A percentile compares a stretch with the other conserved stretches of the same genome.
phyloP scores from a whole-genome alignment of 306 rosid genomes.

The Pyrus bretschneideri region DNA sequence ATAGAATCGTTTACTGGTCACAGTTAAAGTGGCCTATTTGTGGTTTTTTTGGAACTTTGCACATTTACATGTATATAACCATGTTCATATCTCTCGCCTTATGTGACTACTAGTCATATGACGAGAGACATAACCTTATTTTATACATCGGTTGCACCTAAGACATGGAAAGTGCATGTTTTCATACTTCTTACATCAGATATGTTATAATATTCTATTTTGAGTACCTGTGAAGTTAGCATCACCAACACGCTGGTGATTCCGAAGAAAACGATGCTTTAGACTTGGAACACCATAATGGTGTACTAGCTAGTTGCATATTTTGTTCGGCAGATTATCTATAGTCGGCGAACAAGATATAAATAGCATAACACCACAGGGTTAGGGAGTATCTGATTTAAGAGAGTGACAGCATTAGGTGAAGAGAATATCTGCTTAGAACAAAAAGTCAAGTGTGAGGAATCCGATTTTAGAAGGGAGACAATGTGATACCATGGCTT shows the following conservation, averaged over 20 bases:
- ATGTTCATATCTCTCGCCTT: neutral
- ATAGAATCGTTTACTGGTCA: conserved; percentile 5
- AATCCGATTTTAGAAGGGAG: conserved; percentile 30
- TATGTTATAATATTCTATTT: neutral
- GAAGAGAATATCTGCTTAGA: conserved; percentile 23
- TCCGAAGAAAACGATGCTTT: neutral
- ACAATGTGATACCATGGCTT: conserved; percentile 51
- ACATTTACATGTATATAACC: too few relatives aligned
- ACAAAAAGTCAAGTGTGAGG: conserved; percentile 23
- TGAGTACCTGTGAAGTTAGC: neutral
- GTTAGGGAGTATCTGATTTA: conserved; percentile 5
- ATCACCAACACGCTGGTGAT: neutral
- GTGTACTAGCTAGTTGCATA: neutral
- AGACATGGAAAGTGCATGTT: neutral
- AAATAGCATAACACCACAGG: neutral
- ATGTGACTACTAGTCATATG: neutral
- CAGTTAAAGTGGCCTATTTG: neutral
- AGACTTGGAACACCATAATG: neutral
- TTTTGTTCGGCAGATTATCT: neutral
- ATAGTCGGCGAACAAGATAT: neutral
- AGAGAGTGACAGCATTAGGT: conserved; percentile 15
- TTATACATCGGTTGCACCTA: neutral
- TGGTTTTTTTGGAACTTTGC: neutral
- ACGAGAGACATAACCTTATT: neutral
- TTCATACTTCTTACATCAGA: neutral